Evolutionary conservation across 2,329 filamentous ascomycete species (phyloP).

Genomic region (Dendryphion nanum): DNA sequence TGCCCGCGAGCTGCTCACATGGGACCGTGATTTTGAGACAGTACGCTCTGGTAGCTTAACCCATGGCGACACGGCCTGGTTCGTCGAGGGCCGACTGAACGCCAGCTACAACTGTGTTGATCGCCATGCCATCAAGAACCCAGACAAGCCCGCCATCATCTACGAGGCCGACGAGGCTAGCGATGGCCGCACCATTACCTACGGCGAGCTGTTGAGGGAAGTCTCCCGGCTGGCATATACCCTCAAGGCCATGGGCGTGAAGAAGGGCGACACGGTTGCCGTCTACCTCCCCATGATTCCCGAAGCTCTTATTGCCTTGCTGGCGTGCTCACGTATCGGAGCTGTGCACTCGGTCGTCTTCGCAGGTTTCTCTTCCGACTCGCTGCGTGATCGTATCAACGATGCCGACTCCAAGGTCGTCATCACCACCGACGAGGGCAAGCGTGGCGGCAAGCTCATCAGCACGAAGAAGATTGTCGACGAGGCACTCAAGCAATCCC

Average conservation of each 20-base stretch:
- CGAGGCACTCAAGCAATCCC: conserved; percentile 94
- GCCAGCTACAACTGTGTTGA: conserved; percentile 98
- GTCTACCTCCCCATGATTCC: conserved; percentile 99
- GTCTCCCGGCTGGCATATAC: conserved; percentile 85
- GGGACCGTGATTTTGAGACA: conserved; percentile 89
- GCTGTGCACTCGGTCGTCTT: conserved; percentile 98
- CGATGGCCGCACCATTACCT: conserved; percentile 87
- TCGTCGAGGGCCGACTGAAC: conserved; percentile 88
- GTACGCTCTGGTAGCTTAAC: conserved; percentile 74
- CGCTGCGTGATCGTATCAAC: conserved; percentile 88
- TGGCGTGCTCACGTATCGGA: conserved; percentile 89
- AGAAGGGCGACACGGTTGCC: conserved; percentile 95
- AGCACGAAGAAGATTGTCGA: conserved; percentile 99
- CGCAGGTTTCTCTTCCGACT: conserved; percentile 95
- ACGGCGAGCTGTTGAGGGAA: conserved; percentile 87
- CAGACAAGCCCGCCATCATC: conserved; percentile 91
- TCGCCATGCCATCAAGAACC: conserved; percentile 92
- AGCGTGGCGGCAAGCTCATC: conserved; percentile 95
- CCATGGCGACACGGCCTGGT: conserved; percentile 89
- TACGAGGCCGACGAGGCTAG: conserved; percentile 93
- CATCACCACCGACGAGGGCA: conserved; percentile 96
- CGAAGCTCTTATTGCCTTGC: conserved; percentile 85
- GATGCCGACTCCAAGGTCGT: conserved; percentile 90
- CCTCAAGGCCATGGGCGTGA: conserved; percentile 91
- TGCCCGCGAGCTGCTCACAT: conserved; percentile 85